Conservation (phyloP, 2,329 filamentous ascomycete genomes). For the Fusarium bactridioides region DNA sequence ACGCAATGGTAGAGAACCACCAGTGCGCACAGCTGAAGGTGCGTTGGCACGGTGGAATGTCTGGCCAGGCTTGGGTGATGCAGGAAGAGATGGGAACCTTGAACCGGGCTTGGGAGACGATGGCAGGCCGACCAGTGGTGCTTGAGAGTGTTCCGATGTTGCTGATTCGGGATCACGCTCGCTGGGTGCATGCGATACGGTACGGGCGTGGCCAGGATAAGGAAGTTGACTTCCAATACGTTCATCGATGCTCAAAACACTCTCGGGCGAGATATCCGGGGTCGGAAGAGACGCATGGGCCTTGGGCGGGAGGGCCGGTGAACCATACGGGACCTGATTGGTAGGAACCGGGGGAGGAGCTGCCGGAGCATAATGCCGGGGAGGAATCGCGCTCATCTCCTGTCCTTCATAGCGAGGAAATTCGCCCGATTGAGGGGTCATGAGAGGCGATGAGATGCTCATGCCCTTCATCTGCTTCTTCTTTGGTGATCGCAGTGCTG, state of each 20-base stretch:
- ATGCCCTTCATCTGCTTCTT: slow-evolving; percentile 62
- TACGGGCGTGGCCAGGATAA: slow-evolving; percentile 46
- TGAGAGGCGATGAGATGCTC: slow-evolving; percentile 70
- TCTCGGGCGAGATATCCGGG: slow-evolving; percentile 52
- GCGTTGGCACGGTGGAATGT: slow-evolving; percentile 59
- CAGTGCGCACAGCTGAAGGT: slow-evolving; percentile 64
- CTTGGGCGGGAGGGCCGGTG: slow-evolving; percentile 35
- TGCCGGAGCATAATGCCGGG: slow-evolving; percentile 65
- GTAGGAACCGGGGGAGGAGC: slow-evolving; percentile 65
- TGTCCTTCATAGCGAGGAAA: slow-evolving; percentile 64
- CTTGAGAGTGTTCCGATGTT: slow-evolving; percentile 59
- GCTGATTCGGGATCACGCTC: slow-evolving; percentile 62
- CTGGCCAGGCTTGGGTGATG: slow-evolving; percentile 60
- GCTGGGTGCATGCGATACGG: slow-evolving; percentile 48
- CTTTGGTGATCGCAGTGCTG: slow-evolving; percentile 67
- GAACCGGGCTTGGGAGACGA: slow-evolving; percentile 51
- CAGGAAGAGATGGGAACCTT: slow-evolving; percentile 51
- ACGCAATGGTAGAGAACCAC: slow-evolving; percentile 66
- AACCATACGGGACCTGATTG: slow-evolving; percentile 50
- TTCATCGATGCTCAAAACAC: slow-evolving; percentile 62
- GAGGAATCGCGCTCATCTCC: slow-evolving; percentile 66
- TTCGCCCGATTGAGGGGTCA: slow-evolving; percentile 68
- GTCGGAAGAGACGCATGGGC: slow-evolving; percentile 38
- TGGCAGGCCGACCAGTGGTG: slow-evolving; percentile 60
- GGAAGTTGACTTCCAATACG: slow-evolving; percentile 56